Base-by-base conservation (phyloP, 306 rosid genomes). In the Ceratonia siliqua region DNA sequence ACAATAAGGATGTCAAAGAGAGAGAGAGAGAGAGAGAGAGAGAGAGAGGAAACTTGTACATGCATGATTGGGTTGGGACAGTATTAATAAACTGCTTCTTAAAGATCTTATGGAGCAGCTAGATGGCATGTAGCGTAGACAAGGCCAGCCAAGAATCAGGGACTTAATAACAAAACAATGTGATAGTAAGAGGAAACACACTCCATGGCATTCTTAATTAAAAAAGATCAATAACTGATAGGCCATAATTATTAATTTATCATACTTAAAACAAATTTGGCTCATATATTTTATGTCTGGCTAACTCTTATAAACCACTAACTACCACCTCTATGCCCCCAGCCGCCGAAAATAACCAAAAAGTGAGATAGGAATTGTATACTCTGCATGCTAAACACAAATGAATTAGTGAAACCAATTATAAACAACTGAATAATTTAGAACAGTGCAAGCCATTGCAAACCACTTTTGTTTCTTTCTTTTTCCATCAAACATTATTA, bases 41-140 rank as follows among this genome's bases (percentile, higher is more conserved):
- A 69, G 56, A 52, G 17, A 61, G 28, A 75, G 46, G 45, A 67
- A 74, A 75, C 8, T 62, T 59, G 2, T 28, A 0, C 46, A 66
- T 36, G n/a, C 15, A 73, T 63, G 43, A 59, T 43, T 49, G n/a
- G 18, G 58, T 36, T 12, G 70, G 39, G 24, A 68, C 70, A 46
- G 43, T 36, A 36, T 58, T 35, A 39, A 35, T 38, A 59, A 62
- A 17, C 68, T 30, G 24, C 52, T 42, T 67, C 21, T 41, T 36
- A 46, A 76, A 55, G 56, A 39, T 81, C 54, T 68, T 42, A 52
- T 17, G 13, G 33, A 72, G 62, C 66, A 68, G 28, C 42, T 33
- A 48, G 52, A 62, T 70, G 25, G 35, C 55, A 65, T 18, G 8
- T 5, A 66, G 33, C 13, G 48, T 20, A 77, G 48, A 77, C 43